A percentile compares a stretch with the other conserved stretches of the same genome.
These are phyloP conservation scores for Beauveria brongniartii DNA, from an alignment of 2,329 filamentous ascomycete species.

Conservation along the genomic window DNA sequence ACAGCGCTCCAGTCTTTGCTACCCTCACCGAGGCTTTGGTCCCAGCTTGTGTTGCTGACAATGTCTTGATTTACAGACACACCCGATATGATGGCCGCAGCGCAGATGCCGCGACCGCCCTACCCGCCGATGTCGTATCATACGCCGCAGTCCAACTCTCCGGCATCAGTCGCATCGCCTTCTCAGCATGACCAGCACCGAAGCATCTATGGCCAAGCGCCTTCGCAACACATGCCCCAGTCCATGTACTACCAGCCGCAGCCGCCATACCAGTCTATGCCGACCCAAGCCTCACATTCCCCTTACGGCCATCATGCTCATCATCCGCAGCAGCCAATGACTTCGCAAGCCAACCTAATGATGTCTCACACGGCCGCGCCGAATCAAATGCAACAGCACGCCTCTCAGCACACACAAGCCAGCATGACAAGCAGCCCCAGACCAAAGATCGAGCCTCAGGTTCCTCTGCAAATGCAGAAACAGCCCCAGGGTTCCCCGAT, in stretches of 20 bases:
- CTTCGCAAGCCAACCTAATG: constrained; percentile 58
- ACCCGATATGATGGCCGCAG: constrained; percentile 60
- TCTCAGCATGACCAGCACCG: constrained; percentile 85
- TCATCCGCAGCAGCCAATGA: constrained; percentile 47
- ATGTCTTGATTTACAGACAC: constrained; percentile 34
- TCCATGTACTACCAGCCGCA: constrained; percentile 68
- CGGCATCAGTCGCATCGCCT: constrained; percentile 83
- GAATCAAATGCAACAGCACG: constrained; percentile 51
- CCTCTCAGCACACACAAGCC: constrained; percentile 45
- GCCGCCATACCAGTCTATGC: constrained; percentile 58
- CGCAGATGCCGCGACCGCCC: constrained; percentile 62
- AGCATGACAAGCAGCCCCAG: constrained; percentile 55
- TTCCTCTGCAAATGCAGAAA: constrained; percentile 54
- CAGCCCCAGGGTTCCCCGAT: constrained; percentile 16
- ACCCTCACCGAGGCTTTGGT: background rate
- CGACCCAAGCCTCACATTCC: constrained; percentile 50
- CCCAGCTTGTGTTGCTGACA: constrained; percentile 4
- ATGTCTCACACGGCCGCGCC: constrained; percentile 51
- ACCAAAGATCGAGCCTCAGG: constrained; percentile 55
- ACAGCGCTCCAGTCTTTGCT: background rate
- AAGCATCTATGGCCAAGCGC: constrained; percentile 73
- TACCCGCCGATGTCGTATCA: constrained; percentile 90
- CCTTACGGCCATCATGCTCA: constrained; percentile 53
- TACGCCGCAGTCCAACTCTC: constrained; percentile 90
- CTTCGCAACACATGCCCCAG: constrained; percentile 69